These are phyloP conservation scores for Blechomonas ayalai DNA, from an alignment of 208 protist species.

Conservation along the genomic window DNA sequence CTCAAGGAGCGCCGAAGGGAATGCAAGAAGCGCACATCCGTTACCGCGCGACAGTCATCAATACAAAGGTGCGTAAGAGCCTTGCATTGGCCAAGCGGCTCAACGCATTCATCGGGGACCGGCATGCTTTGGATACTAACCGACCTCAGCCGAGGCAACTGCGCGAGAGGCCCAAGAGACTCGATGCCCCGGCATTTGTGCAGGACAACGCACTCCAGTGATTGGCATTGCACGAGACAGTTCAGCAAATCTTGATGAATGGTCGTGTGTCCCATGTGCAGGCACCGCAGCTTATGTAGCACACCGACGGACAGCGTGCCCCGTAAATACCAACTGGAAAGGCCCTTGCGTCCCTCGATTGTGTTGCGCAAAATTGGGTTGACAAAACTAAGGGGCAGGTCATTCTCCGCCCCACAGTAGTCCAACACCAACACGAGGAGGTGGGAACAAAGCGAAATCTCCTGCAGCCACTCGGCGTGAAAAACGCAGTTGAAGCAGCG, in stretches of 20 bases:
- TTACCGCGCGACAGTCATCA: constrained; percentile 65
- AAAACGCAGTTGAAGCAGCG: constrained; percentile 36
- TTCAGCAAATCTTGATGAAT: constrained; percentile 43
- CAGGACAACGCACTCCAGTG: constrained; percentile 53
- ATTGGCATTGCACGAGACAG: constrained; percentile 29
- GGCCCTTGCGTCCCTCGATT: too few species aligned
- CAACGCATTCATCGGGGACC: constrained; percentile 47
- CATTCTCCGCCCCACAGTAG: constrained; percentile 28
- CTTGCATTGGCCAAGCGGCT: constrained; percentile 23
- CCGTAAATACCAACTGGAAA: constrained; percentile 56
- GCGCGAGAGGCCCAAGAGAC: constrained; percentile 41
- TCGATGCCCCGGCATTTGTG: constrained; percentile 44
- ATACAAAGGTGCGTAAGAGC: constrained; percentile 42
- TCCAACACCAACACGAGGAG: constrained; percentile 43
- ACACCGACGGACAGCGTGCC: constrained; percentile 47
- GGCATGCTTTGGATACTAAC: constrained; percentile 38
- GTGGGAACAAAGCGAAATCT: constrained; percentile 42
- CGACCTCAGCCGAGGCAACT: constrained; percentile 26
- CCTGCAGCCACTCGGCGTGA: constrained; percentile 51
- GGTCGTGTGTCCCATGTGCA: constrained; percentile 49
- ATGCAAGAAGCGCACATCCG: constrained; percentile 37
- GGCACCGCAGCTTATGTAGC: constrained; percentile 41
- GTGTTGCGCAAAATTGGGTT: constrained; percentile 61
- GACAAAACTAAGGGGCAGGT: constrained; percentile 42
- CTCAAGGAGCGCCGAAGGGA: constrained; percentile 17